Evolutionary conservation across 768 basidiomycete species (phyloP), one percentile per base, ranked within the genome.

Genomic region (Suillus placidus): DNA sequence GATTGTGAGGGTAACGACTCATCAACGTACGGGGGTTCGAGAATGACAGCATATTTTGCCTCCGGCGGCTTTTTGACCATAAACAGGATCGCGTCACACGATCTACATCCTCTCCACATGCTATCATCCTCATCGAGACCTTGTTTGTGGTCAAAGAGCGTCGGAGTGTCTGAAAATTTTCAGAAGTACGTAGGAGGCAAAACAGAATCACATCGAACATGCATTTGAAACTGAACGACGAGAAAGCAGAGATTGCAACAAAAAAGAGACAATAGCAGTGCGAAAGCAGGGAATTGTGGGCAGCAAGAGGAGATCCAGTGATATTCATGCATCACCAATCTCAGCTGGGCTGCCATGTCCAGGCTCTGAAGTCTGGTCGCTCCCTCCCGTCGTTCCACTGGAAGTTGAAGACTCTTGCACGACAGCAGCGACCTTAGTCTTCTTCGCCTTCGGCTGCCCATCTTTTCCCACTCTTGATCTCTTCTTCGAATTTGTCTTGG

Each of bases 81-180:
- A 68, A 78, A 76, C 35, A 64, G 38, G 75, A 73, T 76, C 75
- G 26, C 57, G 57, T 61, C 66, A 66, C 54, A 60, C 51, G 35
- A 66, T 57, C 52, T 66, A 23, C 37, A 67, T 67, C 54, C 54
- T 34, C 70, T 67, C 72, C 14, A 60, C 54, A 26, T 65, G 30
- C 56, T 60, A 63, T 32, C 52, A 62, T 32, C 69, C 45, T 61
- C 37, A 61, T 38, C 54, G 38, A 60, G 75, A 73, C 71, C 71
- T 66, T 37, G 34, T 78, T 76, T 69, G 69, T 75, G 75, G 73
- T 72, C 64, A 78, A 78, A 78, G 52, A 75, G 70, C 62, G 65
- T 60, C 69, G 69, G 69, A 70, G 65, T 42, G 45, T 64, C 43
- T 47, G 66, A 71, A 69, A 55, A 66, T 65, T 68, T 64, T 51